Base-by-base conservation (phyloP, 805 yeast genomes). In the Saturnispora halmiae region DNA sequence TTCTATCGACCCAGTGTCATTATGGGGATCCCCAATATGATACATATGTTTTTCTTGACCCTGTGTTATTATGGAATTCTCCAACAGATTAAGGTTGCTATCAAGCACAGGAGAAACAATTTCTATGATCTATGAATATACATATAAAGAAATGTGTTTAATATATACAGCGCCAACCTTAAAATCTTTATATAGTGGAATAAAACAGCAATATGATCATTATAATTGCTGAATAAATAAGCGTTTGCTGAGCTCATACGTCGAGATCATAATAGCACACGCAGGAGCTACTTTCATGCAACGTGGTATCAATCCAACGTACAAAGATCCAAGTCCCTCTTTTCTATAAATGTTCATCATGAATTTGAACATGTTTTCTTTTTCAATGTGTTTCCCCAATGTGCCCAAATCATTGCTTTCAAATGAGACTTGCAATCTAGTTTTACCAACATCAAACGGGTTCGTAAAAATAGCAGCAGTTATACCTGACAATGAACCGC, bases 181-280 rank as follows among this genome's bases (percentile, higher is more conserved):
- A 27, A 7, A 27, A 27, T 7, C 5, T 7, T 13, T 9, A 9
- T 7, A 14, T 6, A 30, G 9, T 31, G 24, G 9, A 31, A 19
- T 19, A 6, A 30, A 15, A 13, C 15, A 20, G 38, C 20, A 25
- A 11, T 18, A 34, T 25, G 15, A 33, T 21, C 26, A 18, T 33
- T 28, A 19, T 10, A 21, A 26, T 25, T 33, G 41, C 34, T 50
- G 53, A 14, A 53, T 44, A 45, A 73, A 72, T 28, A 77, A 55
- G 42, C 75, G 74, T 60, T 92, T 92, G 21, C 94, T 82, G 33
- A 88, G 66, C 58, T 92, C 98, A 58, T 92, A 92, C 30, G 92
- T 81, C 10, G 96, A 85, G 34, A 92, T 87, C 98, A 92, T 92
- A 29, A 92, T 90, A 2, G 98, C 98, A 70, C 98, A 92, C 13